A percentile compares a stretch with the other conserved stretches of the same genome.
Conservation (phyloP, 2,329 filamentous ascomycete genomes). For the Calonectria pseudoturangicola region DNA sequence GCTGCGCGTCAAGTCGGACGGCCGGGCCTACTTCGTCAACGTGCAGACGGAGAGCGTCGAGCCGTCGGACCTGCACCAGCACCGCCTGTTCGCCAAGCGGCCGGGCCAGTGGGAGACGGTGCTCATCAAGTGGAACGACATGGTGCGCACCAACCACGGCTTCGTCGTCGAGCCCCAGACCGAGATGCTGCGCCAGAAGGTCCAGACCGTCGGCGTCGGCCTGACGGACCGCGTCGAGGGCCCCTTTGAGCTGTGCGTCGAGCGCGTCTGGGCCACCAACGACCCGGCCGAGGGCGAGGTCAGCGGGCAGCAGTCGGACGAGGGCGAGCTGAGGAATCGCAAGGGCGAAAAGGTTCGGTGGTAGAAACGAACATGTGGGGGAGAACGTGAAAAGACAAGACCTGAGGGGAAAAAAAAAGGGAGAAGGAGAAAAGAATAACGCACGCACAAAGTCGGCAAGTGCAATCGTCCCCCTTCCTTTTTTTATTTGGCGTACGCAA, state of each 20-base stretch:
- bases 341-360: slow-evolving; percentile 63
- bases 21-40: slow-evolving; percentile 94
- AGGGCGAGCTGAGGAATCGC: slow-evolving; percentile 60
- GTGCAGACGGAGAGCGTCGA: slow-evolving; percentile 96
- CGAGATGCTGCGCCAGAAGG: slow-evolving; percentile 89
- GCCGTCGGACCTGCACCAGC: slow-evolving; percentile 96
- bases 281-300: slow-evolving; percentile 49
- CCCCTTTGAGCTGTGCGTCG: slow-evolving; percentile 90
- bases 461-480: neutral
- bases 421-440: neutral
- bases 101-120: slow-evolving; percentile 96
- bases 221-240: slow-evolving; percentile 92
- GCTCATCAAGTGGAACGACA: slow-evolving; percentile 92
- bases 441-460: neutral
- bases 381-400: neutral
- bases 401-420: neutral
- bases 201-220: slow-evolving; percentile 89
- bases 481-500: slow-evolving; percentile 4
- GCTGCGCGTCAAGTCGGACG: slow-evolving; percentile 91
- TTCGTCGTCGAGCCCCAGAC: slow-evolving; percentile 94
- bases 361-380: slow-evolving; percentile 45
- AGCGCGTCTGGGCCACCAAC: slow-evolving; percentile 94
- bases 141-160: slow-evolving; percentile 95
- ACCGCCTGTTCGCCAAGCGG: slow-evolving; percentile 86
- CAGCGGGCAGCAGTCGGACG: slow-evolving; percentile 43